These are phyloP conservation scores for Prototheca stagnorum DNA, from an alignment of 163 green algal species.

Conservation along the genomic window DNA sequence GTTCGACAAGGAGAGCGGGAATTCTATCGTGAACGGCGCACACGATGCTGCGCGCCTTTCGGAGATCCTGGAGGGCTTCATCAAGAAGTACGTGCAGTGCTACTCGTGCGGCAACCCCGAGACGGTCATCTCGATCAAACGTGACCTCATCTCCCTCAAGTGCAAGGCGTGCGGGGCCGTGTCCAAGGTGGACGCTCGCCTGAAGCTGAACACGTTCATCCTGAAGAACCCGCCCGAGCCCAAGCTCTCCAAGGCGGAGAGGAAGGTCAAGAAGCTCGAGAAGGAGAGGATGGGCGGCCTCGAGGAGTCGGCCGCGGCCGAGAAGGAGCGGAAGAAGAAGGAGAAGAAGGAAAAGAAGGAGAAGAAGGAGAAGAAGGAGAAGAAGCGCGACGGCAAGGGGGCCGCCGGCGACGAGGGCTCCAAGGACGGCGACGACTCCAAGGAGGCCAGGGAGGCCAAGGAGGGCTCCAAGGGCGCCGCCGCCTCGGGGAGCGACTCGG, in stretches of 20 bases:
- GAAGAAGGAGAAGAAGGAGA: constrained; percentile 31
- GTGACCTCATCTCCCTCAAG: constrained; percentile 80
- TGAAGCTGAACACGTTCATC: constrained; percentile 97
- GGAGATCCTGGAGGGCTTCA: constrained; percentile 88
- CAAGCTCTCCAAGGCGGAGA: constrained; percentile 82
- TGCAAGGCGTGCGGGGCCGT: constrained; percentile 74
- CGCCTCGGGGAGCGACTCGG: constrained; percentile 9
- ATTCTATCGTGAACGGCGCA: constrained; percentile 91
- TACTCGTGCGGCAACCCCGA: constrained; percentile 96
- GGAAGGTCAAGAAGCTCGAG: constrained; percentile 79
- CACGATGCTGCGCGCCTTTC: constrained; percentile 50
- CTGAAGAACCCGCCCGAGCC: constrained; percentile 94
- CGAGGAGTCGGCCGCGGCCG: constrained; percentile 28
- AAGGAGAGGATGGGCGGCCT: constrained; percentile 53
- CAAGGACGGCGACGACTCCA: constrained; percentile 11
- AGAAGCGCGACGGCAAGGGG: constrained; percentile 25
- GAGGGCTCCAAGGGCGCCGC: constrained; percentile 35
- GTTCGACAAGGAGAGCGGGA: constrained; percentile 74
- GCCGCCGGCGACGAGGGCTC: constrained; percentile 6
- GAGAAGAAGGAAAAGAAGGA: constrained; percentile 62
- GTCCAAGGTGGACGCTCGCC: constrained; percentile 79
- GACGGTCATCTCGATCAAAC: constrained; percentile 58
- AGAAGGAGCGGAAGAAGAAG: constrained; percentile 49
- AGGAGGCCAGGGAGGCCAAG: constrained; percentile 26
- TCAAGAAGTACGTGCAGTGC: constrained; percentile 94